These are phyloP conservation scores for Xylariaceae sp. DNA, from an alignment of 2,329 filamentous ascomycete species.

Conservation along the genomic window DNA sequence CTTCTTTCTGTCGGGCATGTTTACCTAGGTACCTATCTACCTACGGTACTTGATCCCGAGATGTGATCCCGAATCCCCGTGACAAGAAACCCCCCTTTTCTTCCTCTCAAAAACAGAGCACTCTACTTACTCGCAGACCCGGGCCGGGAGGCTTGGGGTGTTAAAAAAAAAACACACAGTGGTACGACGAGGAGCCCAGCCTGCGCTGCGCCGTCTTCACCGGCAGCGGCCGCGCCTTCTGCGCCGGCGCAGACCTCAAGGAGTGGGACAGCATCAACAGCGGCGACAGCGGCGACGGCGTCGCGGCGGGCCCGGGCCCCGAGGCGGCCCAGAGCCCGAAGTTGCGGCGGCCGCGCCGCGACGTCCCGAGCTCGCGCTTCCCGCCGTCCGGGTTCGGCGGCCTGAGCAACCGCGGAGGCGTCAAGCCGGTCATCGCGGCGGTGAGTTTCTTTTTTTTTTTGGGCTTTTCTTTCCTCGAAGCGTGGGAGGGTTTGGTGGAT, in stretches of 20 bases:
- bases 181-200: conserved; percentile 55
- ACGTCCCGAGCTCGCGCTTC: conserved; percentile 20
- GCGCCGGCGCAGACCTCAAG: conserved; percentile 60
- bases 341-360: conserved; percentile 2
- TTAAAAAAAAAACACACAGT: no score
- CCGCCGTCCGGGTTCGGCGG: conserved; percentile 53
- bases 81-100: no score
- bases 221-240: conserved; percentile 57
- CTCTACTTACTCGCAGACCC: no score
- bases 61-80: no score
- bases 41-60: no score
- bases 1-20: no score
- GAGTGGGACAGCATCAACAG: conserved; percentile 44
- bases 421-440: conserved; percentile 69
- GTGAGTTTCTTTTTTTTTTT: no score
- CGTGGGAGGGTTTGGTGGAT: no score
- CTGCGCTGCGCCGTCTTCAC: conserved; percentile 58
- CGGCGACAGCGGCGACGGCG: conserved; percentile 4
- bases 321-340: neutral
- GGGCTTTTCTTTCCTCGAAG: no score
- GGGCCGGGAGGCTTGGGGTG: no score
- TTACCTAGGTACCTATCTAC: no score
- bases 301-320: neutral
- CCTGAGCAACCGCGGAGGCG: conserved; percentile 56
- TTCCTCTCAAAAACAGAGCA: no score